Conservation (phyloP, 2,329 filamentous ascomycete genomes). For the Pestalotiopsis sp. region DNA sequence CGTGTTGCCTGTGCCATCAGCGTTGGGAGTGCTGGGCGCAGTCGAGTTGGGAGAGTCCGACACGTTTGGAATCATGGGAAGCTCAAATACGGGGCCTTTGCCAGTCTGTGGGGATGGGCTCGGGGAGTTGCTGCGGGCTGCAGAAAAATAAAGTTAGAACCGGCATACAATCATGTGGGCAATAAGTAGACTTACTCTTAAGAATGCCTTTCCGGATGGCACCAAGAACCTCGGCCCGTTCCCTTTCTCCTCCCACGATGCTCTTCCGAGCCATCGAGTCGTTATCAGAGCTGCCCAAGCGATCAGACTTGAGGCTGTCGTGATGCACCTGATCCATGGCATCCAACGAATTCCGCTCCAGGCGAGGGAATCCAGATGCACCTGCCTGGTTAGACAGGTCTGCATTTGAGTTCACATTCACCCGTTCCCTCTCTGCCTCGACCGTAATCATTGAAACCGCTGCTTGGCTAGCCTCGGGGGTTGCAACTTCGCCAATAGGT, state of each 20-base stretch:
- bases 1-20: slow-evolving; percentile 70
- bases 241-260: slow-evolving; percentile 86
- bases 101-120: slow-evolving; percentile 67
- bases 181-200: slow-evolving; percentile 67
- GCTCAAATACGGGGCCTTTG: slow-evolving; percentile 53
- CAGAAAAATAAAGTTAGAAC: slow-evolving; percentile 29
- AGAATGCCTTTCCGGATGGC: slow-evolving; percentile 94
- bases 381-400: slow-evolving; percentile 65
- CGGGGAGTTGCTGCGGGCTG: slow-evolving; percentile 67
- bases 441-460: slow-evolving; percentile 94
- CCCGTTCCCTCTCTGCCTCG: slow-evolving; percentile 84
- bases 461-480: slow-evolving; percentile 72
- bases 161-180: not conserved
- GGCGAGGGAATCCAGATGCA: slow-evolving; percentile 79
- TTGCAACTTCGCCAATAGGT: slow-evolving; percentile 68
- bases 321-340: slow-evolving; percentile 46
- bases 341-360: slow-evolving; percentile 83
- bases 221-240: slow-evolving; percentile 88
- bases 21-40: slow-evolving; percentile 83
- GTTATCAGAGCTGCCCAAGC: slow-evolving; percentile 57
- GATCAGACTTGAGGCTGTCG: slow-evolving; percentile 49
- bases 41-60: slow-evolving; percentile 83
- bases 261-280: slow-evolving; percentile 76
- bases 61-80: slow-evolving; percentile 64
- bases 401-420: slow-evolving; percentile 75